A percentile compares a stretch with the other conserved stretches of the same genome.
Evolutionary conservation across 225 moss, liverwort and hornwort species (phyloP).

Genomic region (Bryum argenteum): DNA sequence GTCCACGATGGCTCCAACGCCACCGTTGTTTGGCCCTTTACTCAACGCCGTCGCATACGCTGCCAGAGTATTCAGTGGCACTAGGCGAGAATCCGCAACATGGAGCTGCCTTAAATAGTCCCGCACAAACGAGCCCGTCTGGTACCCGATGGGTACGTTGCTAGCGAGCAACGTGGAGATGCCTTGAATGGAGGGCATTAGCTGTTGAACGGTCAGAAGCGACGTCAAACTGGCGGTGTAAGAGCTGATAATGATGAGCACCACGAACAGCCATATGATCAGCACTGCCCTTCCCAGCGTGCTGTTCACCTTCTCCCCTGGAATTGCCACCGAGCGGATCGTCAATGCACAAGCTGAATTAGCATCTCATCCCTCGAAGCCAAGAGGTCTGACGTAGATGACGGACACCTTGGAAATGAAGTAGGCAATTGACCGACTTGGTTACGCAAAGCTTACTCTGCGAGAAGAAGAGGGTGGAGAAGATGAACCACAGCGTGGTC

Average conservation of each 20-base stretch:
- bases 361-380: too few relatives aligned
- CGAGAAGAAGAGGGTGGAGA: slow-evolving; percentile 93
- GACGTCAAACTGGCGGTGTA: slow-evolving; percentile 94
- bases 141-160: slow-evolving; percentile 81
- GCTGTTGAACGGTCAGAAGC: slow-evolving; percentile 90
- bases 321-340: neutral
- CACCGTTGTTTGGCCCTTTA: slow-evolving; percentile 53
- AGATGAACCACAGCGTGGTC: slow-evolving; percentile 93
- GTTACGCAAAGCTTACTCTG: slow-evolving; percentile 59
- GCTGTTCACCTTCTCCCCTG: slow-evolving; percentile 97
- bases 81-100: slow-evolving; percentile 65
- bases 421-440: neutral
- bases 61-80: slow-evolving; percentile 55
- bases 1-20: slow-evolving; percentile 89
- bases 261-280: slow-evolving; percentile 92
- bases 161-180: slow-evolving; percentile 73
- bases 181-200: slow-evolving; percentile 82
- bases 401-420: too few relatives aligned
- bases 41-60: slow-evolving; percentile 61
- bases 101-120: slow-evolving; percentile 78
- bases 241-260: slow-evolving; percentile 92
- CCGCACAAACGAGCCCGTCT: slow-evolving; percentile 82
- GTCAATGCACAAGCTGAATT: neutral
- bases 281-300: slow-evolving; percentile 92
- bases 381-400: too few relatives aligned